phyloP scores from a whole-genome alignment of 495 filamentous ascomycete genomes.

The Elasticomyces elasticus region DNA sequence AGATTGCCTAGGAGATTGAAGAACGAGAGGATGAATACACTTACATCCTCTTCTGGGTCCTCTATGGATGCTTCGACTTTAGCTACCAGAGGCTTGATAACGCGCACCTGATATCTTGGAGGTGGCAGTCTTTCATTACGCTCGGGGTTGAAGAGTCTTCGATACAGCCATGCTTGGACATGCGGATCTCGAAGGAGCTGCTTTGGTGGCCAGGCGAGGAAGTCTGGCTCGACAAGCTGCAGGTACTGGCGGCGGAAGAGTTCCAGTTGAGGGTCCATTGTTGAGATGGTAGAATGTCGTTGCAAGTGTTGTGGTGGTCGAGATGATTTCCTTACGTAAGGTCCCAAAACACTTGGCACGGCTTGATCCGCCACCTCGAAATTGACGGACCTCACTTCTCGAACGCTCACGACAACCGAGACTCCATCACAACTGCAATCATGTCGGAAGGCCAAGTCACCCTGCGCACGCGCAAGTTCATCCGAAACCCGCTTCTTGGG shows the following conservation, averaged over 20 bases:
- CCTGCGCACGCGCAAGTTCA: slow-evolving; percentile 99
- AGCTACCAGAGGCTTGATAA: slow-evolving; percentile 58
- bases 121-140: slow-evolving; percentile 46
- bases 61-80: slow-evolving; percentile 57
- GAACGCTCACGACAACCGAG: slow-evolving; percentile 12
- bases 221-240: slow-evolving; percentile 49
- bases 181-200: slow-evolving; percentile 41
- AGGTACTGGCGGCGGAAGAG: slow-evolving; percentile 54
- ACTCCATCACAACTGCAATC: slow-evolving; percentile 20
- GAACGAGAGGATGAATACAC: slow-evolving; percentile 28
- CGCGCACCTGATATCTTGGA: slow-evolving; percentile 54
- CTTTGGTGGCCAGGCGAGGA: slow-evolving; percentile 46
- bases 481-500: slow-evolving; percentile 95
- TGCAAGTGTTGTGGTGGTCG: neutral
- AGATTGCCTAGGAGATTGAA: slow-evolving; percentile 1
- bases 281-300: neutral
- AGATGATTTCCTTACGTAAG: neutral
- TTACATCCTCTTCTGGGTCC: slow-evolving; percentile 79
- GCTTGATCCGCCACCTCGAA: no score
- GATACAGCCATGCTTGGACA: slow-evolving; percentile 54
- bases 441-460: slow-evolving; percentile 94
- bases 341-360: neutral
- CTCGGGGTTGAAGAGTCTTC: slow-evolving; percentile 51
- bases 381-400: slow-evolving; percentile 9
- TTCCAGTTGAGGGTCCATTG: slow-evolving; percentile 27